Conservation (phyloP, 73 alveolate species). For the Tetrahymena borealis region DNA sequence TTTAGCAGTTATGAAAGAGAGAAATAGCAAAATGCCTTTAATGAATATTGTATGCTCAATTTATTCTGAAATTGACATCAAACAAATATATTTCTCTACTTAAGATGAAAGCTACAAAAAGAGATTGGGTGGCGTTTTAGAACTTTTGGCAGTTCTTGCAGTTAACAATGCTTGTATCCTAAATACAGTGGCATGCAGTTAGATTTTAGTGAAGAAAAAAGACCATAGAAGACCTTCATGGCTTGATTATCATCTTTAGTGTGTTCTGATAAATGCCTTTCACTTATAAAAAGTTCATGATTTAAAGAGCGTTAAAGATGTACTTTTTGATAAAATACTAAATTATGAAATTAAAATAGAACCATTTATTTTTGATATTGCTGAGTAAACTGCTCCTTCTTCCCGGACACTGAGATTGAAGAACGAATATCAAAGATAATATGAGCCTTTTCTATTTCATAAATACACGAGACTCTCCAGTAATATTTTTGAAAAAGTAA, state of each 20-base stretch:
- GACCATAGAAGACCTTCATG: background rate
- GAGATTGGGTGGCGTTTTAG: background rate
- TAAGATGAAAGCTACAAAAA: background rate
- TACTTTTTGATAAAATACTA: background rate
- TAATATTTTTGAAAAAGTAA: background rate
- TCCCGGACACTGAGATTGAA: background rate
- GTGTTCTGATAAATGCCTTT: background rate
- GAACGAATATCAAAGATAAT: background rate
- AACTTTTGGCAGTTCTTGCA: background rate
- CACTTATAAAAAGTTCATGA: background rate
- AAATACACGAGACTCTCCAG: background rate
- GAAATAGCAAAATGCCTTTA: background rate
- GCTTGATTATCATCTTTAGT: background rate
- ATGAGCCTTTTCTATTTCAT: background rate
- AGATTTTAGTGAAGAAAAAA: background rate
- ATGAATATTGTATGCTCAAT: background rate
- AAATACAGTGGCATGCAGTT: background rate
- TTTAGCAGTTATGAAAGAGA: background rate
- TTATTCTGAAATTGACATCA: background rate
- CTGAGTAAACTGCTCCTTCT: background rate
- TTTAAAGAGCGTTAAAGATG: background rate
- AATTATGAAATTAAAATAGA: background rate
- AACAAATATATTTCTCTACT: background rate
- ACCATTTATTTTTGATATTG: background rate
- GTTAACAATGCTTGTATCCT: background rate